phyloP scores from a whole-genome alignment of 164 flowering plant genomes.

The Aristolochia contorta region DNA sequence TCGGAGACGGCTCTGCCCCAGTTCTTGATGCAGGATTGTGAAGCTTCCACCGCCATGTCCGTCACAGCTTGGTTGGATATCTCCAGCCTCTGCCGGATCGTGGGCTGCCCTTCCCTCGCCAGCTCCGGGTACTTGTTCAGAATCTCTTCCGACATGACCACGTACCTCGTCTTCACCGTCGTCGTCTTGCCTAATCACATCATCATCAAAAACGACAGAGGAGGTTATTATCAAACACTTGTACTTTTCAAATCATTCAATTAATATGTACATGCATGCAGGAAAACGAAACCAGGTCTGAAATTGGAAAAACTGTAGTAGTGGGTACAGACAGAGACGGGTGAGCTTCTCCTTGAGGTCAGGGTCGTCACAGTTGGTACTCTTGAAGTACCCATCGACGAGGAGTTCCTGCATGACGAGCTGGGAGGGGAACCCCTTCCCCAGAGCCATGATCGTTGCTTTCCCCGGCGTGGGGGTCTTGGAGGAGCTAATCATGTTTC shows the following conservation, averaged over 20 bases:
- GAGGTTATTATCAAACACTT: too few species aligned
- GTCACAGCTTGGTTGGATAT: constrained; percentile 87
- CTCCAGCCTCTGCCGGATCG: constrained; percentile 62
- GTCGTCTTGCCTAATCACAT: constrained; percentile 68
- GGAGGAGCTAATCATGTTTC: constrained; percentile 4
- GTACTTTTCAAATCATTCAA: too few species aligned
- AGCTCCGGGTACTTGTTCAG: constrained; percentile 76
- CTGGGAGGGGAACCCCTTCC: constrained; percentile 94
- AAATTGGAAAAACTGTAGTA: background rate
- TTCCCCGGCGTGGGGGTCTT: constrained; percentile 48
- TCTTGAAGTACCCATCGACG: constrained; percentile 88
- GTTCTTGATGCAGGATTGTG: constrained; percentile 56
- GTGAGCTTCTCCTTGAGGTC: constrained; percentile 83
- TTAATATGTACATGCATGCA: too few species aligned
- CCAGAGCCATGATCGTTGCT: constrained; percentile 76
- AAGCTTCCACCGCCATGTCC: constrained; percentile 82
- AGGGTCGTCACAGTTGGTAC: constrained; percentile 84
- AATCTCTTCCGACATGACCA: constrained; percentile 93
- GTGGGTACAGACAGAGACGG: constrained; percentile 50
- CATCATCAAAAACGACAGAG: background rate
- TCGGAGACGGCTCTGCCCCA: constrained; percentile 78
- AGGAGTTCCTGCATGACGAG: constrained; percentile 91
- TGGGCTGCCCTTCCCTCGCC: constrained; percentile 73
- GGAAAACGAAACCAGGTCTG: too few species aligned
- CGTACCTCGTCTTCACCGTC: constrained; percentile 90